phyloP scores from a whole-genome alignment of 2,329 filamentous ascomycete species.

The Nigrograna mackinnonii region DNA sequence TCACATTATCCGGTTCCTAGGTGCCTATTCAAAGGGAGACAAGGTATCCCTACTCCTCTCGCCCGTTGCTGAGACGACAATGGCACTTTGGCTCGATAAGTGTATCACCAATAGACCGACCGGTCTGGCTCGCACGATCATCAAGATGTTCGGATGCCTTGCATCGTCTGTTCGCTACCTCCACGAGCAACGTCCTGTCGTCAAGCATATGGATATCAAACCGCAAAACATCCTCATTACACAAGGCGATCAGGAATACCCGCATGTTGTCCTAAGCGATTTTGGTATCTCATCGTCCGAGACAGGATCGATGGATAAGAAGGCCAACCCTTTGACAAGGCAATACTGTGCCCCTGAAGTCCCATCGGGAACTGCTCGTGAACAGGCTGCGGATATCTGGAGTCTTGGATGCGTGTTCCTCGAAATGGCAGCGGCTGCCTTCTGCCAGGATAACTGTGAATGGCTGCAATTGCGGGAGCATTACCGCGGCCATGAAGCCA shows the following conservation, averaged over 20 bases:
- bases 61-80: conserved; percentile 40
- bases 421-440: conserved; percentile 72
- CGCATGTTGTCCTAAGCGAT: conserved; percentile 40
- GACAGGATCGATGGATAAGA: conserved; percentile 14
- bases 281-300: conserved; percentile 40
- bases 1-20: conserved; percentile 42
- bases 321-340: conserved; percentile 30
- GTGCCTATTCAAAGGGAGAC: conserved; percentile 37
- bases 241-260: conserved; percentile 28
- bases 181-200: conserved; percentile 38
- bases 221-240: conserved; percentile 42
- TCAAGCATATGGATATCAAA: conserved; percentile 44
- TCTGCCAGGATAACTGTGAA: conserved; percentile 21
- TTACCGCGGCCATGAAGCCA: conserved; percentile 32
- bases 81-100: conserved; percentile 36
- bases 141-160: conserved; percentile 42
- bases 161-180: conserved; percentile 38
- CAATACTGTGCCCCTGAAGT: conserved; percentile 42
- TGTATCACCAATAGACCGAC: conserved; percentile 19
- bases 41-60: conserved; percentile 41
- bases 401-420: conserved; percentile 94
- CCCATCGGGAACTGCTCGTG: conserved; percentile 26
- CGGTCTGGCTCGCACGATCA: conserved; percentile 24
- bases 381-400: conserved; percentile 74
- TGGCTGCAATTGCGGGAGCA: conserved; percentile 31